These are phyloP conservation scores for Alternaria sp. DNA, from an alignment of 2,329 filamentous ascomycete species.

Conservation along the genomic window DNA sequence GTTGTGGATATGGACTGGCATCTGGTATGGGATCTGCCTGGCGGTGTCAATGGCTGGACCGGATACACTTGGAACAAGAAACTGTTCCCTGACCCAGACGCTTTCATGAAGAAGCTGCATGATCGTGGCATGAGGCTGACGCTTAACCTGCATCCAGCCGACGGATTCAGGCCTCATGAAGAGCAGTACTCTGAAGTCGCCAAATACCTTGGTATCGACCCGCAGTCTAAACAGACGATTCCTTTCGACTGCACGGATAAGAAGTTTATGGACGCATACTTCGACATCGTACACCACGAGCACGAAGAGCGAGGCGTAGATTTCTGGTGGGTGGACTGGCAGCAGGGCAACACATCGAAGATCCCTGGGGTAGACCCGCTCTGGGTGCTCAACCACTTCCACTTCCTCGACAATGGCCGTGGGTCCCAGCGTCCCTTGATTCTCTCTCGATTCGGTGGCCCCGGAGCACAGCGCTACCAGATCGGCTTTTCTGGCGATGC, in stretches of 20 bases:
- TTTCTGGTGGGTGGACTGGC: conserved; percentile 75
- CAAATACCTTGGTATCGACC: conserved; percentile 59
- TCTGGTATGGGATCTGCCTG: conserved; percentile 52
- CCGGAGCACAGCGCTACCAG: conserved; percentile 69
- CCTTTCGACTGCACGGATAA: conserved; percentile 62
- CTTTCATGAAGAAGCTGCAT: conserved; percentile 61
- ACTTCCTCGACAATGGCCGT: conserved; percentile 62
- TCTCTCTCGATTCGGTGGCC: conserved; percentile 67
- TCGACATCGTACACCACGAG: conserved; percentile 62
- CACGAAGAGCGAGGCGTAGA: conserved; percentile 65
- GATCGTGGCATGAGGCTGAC: conserved; percentile 61
- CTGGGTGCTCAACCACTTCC: conserved; percentile 70
- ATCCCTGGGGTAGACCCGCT: conserved; percentile 67
- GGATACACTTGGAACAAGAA: conserved; percentile 69
- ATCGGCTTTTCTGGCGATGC: conserved; percentile 70
- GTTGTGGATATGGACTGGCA: conserved; percentile 75
- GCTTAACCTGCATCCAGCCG: conserved; percentile 68
- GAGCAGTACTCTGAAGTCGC: conserved; percentile 64
- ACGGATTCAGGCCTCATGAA: conserved; percentile 64
- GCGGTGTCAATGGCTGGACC: conserved; percentile 60
- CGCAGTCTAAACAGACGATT: conserved; percentile 58
- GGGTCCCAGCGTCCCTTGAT: conserved; percentile 58
- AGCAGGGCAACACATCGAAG: conserved; percentile 64
- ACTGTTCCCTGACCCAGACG: conserved; percentile 63
- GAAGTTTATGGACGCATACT: conserved; percentile 64